These are phyloP conservation scores for Phytophthora gonapodyides DNA, from an alignment of 352 stramenopile species.

Conservation along the genomic window DNA sequence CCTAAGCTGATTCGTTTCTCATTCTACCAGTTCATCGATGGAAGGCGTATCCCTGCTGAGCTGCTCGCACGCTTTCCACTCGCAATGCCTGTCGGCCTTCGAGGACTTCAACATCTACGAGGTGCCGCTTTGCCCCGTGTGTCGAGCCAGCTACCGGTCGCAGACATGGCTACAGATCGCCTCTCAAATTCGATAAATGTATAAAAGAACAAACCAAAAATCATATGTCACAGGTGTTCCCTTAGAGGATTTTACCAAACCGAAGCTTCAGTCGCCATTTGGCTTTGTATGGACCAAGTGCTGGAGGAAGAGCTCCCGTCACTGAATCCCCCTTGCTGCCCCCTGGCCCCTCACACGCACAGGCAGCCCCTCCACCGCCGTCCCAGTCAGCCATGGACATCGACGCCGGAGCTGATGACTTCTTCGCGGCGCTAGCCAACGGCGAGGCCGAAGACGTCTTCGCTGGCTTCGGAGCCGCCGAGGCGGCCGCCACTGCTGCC, in stretches of 20 bases:
- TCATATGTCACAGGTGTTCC: not conserved
- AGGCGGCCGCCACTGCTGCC: conserved; percentile 18
- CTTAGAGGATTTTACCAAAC: not conserved
- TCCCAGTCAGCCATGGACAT: conserved; percentile 56
- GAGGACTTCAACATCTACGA: conserved; percentile 90
- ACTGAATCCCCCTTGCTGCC: conserved; percentile 4
- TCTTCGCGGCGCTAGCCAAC: conserved; percentile 80
- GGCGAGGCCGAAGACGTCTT: conserved; percentile 60
- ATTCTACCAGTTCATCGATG: conserved; percentile 33
- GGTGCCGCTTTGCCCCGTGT: conserved; percentile 75
- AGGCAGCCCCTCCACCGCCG: not conserved
- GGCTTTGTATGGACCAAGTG: conserved; percentile 27
- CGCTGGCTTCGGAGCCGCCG: conserved; percentile 52
- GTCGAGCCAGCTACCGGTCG: conserved; percentile 49
- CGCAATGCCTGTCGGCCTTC: conserved; percentile 74
- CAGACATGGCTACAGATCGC: conserved; percentile 28
- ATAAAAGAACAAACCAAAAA: conserved; percentile 2
- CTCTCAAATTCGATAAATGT: conserved; percentile 17
- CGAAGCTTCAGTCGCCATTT: conserved; percentile 29
- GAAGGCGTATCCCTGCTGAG: conserved; percentile 61
- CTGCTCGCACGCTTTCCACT: conserved; percentile 82
- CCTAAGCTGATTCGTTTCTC: not conserved
- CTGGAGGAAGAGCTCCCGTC: conserved; percentile 1
- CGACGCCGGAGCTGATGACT: conserved; percentile 79
- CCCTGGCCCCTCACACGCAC: conserved; percentile 15